A percentile compares a stretch with the other conserved stretches of the same genome.
phyloP scores from a whole-genome alignment of 2,329 filamentous ascomycete species.

The Neofusicoccum laricinum region DNA sequence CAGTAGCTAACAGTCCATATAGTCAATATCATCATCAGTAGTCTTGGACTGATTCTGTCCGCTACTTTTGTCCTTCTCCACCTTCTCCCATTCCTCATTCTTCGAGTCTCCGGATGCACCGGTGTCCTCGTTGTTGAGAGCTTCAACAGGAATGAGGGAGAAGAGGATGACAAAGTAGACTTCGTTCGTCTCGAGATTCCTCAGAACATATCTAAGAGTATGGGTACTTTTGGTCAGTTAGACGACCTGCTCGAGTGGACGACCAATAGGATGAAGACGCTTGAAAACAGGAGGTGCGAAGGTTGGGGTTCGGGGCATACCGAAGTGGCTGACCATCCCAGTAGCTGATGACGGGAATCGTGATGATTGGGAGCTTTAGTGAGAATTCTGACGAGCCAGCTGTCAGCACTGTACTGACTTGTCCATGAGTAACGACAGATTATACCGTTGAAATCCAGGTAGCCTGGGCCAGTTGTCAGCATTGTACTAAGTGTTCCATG shows the following conservation, averaged over 20 bases:
- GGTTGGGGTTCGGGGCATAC: slow-evolving; percentile 46
- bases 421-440: neutral
- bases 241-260: neutral
- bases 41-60: neutral
- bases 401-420: neutral
- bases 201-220: slow-evolving; percentile 86
- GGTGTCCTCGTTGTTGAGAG: neutral
- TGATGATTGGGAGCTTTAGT: slow-evolving; percentile 69
- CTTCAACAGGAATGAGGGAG: slow-evolving; percentile 67
- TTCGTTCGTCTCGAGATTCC: slow-evolving; percentile 70
- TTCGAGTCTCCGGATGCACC: neutral
- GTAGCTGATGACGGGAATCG: slow-evolving; percentile 69
- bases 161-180: slow-evolving; percentile 81
- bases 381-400: slow-evolving; percentile 55
- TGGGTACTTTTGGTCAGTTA: slow-evolving; percentile 65
- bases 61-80: neutral
- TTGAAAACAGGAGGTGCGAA: neutral
- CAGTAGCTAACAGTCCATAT: neutral
- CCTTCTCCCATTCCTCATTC: neutral
- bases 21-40: slow-evolving; percentile 7
- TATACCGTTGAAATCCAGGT: slow-evolving; percentile 76
- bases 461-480: slow-evolving; percentile 42
- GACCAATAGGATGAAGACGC: neutral
- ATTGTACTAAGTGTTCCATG: neutral
- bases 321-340: slow-evolving; percentile 76